phyloP scores from a whole-genome alignment of 2,329 filamentous ascomycete species.

The Aspergillus sp. region DNA sequence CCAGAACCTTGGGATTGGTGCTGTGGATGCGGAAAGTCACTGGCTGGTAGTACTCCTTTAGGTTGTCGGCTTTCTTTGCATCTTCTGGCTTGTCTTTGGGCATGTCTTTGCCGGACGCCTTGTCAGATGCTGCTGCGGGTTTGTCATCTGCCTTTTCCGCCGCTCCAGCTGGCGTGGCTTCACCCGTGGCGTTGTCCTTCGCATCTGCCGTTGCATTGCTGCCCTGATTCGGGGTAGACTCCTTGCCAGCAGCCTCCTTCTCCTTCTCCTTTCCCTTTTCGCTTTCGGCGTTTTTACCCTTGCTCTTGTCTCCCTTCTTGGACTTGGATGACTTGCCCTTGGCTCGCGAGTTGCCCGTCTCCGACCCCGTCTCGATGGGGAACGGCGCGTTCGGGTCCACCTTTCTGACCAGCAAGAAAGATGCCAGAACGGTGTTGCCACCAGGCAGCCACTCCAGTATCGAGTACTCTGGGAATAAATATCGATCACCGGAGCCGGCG shows the following conservation, averaged over 20 bases:
- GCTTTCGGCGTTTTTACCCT: conserved; percentile 16
- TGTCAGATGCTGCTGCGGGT: conserved; percentile 6
- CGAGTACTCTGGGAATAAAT: conserved; percentile 49
- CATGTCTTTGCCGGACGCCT: conserved; percentile 6
- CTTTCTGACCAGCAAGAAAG: conserved; percentile 47
- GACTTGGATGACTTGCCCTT: conserved; percentile 36
- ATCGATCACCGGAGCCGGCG: conserved; percentile 46
- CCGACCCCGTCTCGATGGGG: conserved; percentile 33
- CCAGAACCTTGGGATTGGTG: conserved; percentile 51
- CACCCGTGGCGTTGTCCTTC: conserved; percentile 5
- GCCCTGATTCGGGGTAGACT: background rate
- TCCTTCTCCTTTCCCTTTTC: conserved; percentile 11
- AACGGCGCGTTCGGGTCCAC: conserved; percentile 40
- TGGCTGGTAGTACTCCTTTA: conserved; percentile 51
- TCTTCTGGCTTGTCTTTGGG: conserved; percentile 9
- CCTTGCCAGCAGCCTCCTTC: conserved; percentile 10
- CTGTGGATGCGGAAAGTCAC: conserved; percentile 59
- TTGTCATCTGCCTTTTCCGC: conserved; percentile 15
- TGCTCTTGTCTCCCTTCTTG: conserved; percentile 36
- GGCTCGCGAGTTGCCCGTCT: conserved; percentile 26
- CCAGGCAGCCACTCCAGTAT: conserved; percentile 49
- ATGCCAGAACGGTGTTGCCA: conserved; percentile 46
- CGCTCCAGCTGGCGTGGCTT: conserved; percentile 8
- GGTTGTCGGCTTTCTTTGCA: conserved; percentile 16
- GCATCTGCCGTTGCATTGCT: conserved; percentile 2